Base-by-base conservation (phyloP, 441 rosid species). In the Kokia cookei region DNA sequence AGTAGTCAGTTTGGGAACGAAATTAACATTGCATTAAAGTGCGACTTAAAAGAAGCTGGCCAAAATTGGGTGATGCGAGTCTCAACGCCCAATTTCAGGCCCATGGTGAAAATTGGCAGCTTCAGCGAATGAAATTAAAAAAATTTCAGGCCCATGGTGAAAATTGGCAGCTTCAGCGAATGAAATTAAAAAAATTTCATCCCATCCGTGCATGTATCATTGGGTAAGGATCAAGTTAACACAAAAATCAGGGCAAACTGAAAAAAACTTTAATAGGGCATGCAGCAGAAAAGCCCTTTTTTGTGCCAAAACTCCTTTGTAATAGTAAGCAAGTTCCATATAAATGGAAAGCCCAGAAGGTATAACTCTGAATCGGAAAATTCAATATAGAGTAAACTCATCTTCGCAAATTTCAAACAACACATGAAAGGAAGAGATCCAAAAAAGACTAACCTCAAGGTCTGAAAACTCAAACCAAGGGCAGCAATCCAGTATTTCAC, bases 381-480 rank as follows among this genome's bases (percentile, higher is more conserved):
- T 32, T 24, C 7, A 24, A 24, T 42, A 45, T 65, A 65, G 26
- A 24, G 3, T 3, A 65, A 45, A 65, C 12, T 45, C 3, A 3
- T 14, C 48, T 7, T 26, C 0, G 0, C 47, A 15, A 67, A 48
- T 7, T 26, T 7, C 10, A 12, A 50, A 48, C 59, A 68, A 27
- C 24, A 26, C 32, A 45, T 13, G 5, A 26, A 51, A 9, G 26
- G 24, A 42, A 57, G 12, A 43, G 54, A 58, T 42, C 40, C 22
- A 79, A 71, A 58, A 71, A 59, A 59, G 43, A 86, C 96, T 86
- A 77, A 94, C 99, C 98, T 96, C 98, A 64, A 96, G 85, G 79
- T 96, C 99, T 72, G 99, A 88, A 86, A 96, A 96, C 82, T 96
- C 99, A 72, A 96, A 96, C 99, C 99, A 96, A 55, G 99, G 99